These are phyloP conservation scores for Aspergillus olivimuriae DNA, from an alignment of 495 filamentous ascomycete species.

Conservation along the genomic window DNA sequence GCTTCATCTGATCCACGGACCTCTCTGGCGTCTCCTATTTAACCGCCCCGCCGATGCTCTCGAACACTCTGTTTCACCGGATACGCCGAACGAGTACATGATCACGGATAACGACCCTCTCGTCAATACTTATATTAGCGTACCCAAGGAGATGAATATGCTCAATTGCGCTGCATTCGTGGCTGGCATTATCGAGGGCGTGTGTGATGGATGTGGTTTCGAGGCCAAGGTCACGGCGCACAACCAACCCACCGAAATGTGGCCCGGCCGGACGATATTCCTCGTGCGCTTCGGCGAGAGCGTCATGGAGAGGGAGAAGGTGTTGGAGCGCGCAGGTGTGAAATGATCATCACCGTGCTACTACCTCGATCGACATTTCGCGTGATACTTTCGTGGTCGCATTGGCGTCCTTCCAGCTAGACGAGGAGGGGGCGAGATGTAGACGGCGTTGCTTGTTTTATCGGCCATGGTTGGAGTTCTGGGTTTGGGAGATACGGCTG, in stretches of 20 bases:
- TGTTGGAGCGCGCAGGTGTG: slow-evolving; percentile 44
- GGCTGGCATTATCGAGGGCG: slow-evolving; percentile 90
- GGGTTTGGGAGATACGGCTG: no score
- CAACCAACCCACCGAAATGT: slow-evolving; percentile 76
- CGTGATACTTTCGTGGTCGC: no score
- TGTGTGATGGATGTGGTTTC: slow-evolving; percentile 88
- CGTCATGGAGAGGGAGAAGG: slow-evolving; percentile 86
- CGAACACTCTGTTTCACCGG: slow-evolving; percentile 75
- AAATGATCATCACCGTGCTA: no score
- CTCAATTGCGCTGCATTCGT: slow-evolving; percentile 95
- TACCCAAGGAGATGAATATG: slow-evolving; percentile 91
- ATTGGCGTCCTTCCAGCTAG: no score
- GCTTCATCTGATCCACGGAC: slow-evolving; percentile 88
- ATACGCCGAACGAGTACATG: slow-evolving; percentile 93
- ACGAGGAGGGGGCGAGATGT: no score
- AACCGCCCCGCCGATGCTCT: slow-evolving; percentile 81
- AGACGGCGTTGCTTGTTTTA: no score
- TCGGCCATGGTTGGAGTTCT: no score
- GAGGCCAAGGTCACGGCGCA: slow-evolving; percentile 87
- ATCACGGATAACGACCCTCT: slow-evolving; percentile 94
- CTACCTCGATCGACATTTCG: no score
- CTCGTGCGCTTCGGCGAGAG: slow-evolving; percentile 81
- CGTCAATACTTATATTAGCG: slow-evolving; percentile 86
- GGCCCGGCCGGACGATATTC: slow-evolving; percentile 93
- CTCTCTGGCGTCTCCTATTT: slow-evolving; percentile 90